Base-by-base conservation (phyloP, 2,329 filamentous ascomycete genomes). In the Trichophyton benhamiae region DNA sequence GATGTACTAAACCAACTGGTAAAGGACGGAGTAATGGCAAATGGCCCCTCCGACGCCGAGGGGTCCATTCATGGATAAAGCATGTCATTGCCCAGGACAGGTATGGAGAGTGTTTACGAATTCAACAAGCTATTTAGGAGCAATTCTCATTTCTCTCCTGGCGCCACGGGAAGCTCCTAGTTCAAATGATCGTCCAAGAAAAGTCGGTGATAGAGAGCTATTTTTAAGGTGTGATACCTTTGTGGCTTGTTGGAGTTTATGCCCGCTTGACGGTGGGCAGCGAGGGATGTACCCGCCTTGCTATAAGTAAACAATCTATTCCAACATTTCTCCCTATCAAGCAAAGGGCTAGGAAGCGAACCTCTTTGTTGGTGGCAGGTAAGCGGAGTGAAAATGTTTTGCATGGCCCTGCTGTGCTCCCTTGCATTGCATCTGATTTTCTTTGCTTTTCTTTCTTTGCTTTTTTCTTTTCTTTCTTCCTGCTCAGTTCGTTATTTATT, bases 1-100 rank as follows among this genome's bases (percentile, higher is more conserved):
- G 11, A 27, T 2, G 63, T 68, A 61, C 42, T 49, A 30, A 36
- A 22, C 36, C 33, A 64, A 60, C 64, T 63, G 44, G 46, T 30
- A 30, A 30, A 27, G 25, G 25, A 27, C 6, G 5, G 25, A 30
- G 57, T 8, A 38, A 44, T 44, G 52, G 27, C n/a, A 33, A 57
- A 38, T 27, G 8, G 38, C 13, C 20, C 17, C 13, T 17, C 4
- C n/a, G 13, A 13, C 53, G 17, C 36, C n/a, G 53, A 11, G 27
- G 15, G 7, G 2, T 57, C 17, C n/a, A 38, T 57, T 38, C 15
- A 44, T 15, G 27, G 13, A 57, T 57, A 38, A 57, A 38, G 53
- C 27, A 15, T 11, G 3, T 57, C 15, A 27, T 52, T 13, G 22
- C 11, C 11, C 13, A 44, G 41, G 41, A n/a, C 4, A 7, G 4